phyloP scores from a whole-genome alignment of 345 rosid species.

The Salix dunnii region DNA sequence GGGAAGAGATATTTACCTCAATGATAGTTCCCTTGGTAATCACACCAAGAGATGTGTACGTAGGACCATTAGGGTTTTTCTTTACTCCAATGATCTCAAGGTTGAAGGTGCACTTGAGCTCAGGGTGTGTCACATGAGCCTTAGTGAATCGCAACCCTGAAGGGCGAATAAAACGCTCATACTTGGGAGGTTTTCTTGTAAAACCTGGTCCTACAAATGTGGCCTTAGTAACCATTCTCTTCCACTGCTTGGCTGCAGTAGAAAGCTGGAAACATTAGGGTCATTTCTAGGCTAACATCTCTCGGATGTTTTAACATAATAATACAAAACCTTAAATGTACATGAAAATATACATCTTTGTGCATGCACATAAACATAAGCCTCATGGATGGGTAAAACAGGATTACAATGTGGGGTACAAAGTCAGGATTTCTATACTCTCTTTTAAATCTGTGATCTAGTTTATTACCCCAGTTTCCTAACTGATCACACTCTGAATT shows the following conservation, averaged over 20 bases:
- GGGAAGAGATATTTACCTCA: conserved; percentile 43
- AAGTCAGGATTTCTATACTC: not conserved
- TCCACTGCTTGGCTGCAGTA: conserved; percentile 87
- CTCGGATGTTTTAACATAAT: not conserved
- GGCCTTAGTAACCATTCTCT: conserved; percentile 91
- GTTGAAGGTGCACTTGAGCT: conserved; percentile 79
- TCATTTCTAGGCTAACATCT: not conserved
- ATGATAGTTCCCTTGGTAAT: conserved; percentile 88
- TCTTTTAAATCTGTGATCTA: not conserved
- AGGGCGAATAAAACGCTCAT: conserved; percentile 89
- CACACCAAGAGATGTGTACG: conserved; percentile 88
- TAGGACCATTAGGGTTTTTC: conserved; percentile 94
- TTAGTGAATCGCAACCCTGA: conserved; percentile 85
- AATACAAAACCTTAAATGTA: not conserved
- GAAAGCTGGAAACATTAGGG: not conserved
- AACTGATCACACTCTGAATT: not conserved
- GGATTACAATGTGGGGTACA: not conserved
- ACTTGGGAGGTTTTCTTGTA: conserved; percentile 94
- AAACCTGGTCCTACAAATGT: conserved; percentile 88
- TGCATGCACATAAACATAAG: not conserved
- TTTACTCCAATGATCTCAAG: conserved; percentile 81
- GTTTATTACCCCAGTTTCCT: not conserved
- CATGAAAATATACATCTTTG: not conserved
- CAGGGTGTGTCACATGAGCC: conserved; percentile 93
- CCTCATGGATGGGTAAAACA: not conserved